phyloP scores from a whole-genome alignment of 345 rosid species.

The Anastatica hierochuntica region DNA sequence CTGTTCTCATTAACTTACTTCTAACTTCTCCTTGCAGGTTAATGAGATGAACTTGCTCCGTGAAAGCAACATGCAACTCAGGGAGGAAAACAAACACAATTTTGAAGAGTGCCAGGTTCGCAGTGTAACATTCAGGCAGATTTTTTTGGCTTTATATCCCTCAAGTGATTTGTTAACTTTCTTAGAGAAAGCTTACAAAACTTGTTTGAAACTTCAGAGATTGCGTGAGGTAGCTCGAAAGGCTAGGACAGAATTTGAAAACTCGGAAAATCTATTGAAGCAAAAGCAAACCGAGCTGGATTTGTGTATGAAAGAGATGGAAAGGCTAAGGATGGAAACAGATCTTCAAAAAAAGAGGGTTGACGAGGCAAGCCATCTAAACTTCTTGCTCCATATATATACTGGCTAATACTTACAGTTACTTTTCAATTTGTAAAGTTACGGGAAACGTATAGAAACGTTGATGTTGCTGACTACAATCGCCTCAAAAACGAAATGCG shows the following conservation, averaged over 20 bases:
- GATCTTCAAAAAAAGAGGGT: constrained; percentile 53
- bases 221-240: constrained; percentile 63
- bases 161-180: no score
- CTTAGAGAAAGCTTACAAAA: constrained; percentile 8
- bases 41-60: constrained; percentile 86
- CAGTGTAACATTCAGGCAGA: not conserved
- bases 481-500: constrained; percentile 55
- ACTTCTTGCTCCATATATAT: constrained; percentile 3
- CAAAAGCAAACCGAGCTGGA: constrained; percentile 64
- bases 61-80: constrained; percentile 89
- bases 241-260: constrained; percentile 43
- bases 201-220: constrained; percentile 40
- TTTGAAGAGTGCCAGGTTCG: constrained; percentile 91
- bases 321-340: constrained; percentile 52
- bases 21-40: constrained; percentile 37
- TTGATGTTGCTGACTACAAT: constrained; percentile 67
- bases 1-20: no score
- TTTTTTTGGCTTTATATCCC: constrained; percentile 2
- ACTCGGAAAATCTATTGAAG: constrained; percentile 38
- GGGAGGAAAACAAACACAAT: constrained; percentile 96
- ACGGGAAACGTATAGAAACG: constrained; percentile 52
- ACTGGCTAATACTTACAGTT: constrained; percentile 12
- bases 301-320: constrained; percentile 56
- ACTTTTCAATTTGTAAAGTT: constrained; percentile 33
- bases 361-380: constrained; percentile 48